Evolutionary conservation across 139 green algal genomes (phyloP), one percentile per base, ranked within the genome.

Genomic region (Trebouxia sp.): DNA sequence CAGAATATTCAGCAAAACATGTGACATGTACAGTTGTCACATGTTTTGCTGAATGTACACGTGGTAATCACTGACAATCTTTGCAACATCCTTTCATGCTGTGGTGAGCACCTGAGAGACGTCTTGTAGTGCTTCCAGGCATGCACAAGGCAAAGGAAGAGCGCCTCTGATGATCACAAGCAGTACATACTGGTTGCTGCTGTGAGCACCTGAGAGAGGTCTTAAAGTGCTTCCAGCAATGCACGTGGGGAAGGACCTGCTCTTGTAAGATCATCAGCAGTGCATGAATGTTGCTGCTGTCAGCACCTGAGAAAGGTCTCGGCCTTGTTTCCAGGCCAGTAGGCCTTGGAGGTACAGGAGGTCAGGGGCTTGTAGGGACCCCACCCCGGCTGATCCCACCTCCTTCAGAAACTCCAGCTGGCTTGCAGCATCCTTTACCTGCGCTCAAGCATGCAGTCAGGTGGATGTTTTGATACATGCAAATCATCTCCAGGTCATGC

Each of bases 391-490:
- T 22, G 80, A 77, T 50, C 80, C 41, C 58, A 91, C 76, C 55
- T 88, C 85, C 12, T 67, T 66, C 42, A 93, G 81, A 48, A 91
- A 88, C 53, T 85, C 50, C 67, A 94, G 77, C 85, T 92, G 87
- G 37, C 77, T 75, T 50, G 72, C 70, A 30, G 89, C 89, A 50
- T 94, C 87, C 5, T 91, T 85, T 50, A 93, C 80, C 72, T 91
- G 80, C 3, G 6, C 5, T 5, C 47, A 43, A 24, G 12, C 12
- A 28, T 42, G 45, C 14, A 10, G 14, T 70, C 2, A 45, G 2
- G 26, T 70, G 26, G 15, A n/a, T n/a, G n/a, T n/a, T n/a, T n/a
- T n/a, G n/a, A n/a, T n/a, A n/a, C n/a, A n/a, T n/a, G n/a, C n/a
- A n/a, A n/a, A n/a, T n/a, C n/a, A n/a, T n/a, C n/a, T n/a, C n/a